Evolutionary conservation across 1,139 yeast genomes (phyloP).

Genomic region (Yamadazyma oceani): DNA sequence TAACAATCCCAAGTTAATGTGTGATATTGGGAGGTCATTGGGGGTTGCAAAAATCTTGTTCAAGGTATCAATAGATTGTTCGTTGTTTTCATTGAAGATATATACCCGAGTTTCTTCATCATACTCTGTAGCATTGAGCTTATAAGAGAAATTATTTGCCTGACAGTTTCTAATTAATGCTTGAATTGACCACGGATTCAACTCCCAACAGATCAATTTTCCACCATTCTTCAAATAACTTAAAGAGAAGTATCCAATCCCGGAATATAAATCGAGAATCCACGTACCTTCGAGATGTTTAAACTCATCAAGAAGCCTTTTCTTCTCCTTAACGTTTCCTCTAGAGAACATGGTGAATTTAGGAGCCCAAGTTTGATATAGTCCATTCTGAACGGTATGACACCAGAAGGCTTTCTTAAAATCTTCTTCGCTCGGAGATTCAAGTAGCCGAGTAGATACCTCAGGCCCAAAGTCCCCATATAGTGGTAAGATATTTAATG

Average conservation of each 20-base stretch:
- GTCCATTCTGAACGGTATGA: conserved; percentile 66
- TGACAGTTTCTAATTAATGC: conserved; percentile 62
- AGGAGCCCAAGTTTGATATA: conserved; percentile 83
- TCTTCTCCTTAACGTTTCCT: conserved; percentile 85
- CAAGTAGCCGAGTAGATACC: conserved; percentile 23
- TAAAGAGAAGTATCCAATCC: conserved; percentile 83
- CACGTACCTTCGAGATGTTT: conserved; percentile 33
- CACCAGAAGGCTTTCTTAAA: conserved; percentile 70
- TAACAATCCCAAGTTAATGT: conserved; percentile 73
- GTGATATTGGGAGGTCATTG: conserved; percentile 47
- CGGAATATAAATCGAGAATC: conserved; percentile 74
- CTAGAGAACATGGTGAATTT: conserved; percentile 82
- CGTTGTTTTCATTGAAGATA: conserved; percentile 66
- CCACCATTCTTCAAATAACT: conserved; percentile 63
- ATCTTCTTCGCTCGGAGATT: conserved; percentile 43
- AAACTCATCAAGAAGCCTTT: conserved; percentile 52
- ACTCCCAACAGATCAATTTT: conserved; percentile 72
- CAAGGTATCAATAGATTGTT: conserved; percentile 44
- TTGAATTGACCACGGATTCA: conserved; percentile 82
- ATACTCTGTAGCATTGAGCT: conserved; percentile 18
- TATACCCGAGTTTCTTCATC: conserved; percentile 25
- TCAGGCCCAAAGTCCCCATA: conserved; percentile 66
- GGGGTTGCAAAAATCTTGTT: conserved; percentile 27
- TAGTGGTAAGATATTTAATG: conserved; percentile 56
- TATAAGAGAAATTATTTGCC: conserved; percentile 42